Percentiles rank a stretch among this genome's conserved stretches.
These are phyloP conservation scores for Rutstroemia sp. DNA, from an alignment of 2,329 filamentous ascomycete species.

Conservation along the genomic window DNA sequence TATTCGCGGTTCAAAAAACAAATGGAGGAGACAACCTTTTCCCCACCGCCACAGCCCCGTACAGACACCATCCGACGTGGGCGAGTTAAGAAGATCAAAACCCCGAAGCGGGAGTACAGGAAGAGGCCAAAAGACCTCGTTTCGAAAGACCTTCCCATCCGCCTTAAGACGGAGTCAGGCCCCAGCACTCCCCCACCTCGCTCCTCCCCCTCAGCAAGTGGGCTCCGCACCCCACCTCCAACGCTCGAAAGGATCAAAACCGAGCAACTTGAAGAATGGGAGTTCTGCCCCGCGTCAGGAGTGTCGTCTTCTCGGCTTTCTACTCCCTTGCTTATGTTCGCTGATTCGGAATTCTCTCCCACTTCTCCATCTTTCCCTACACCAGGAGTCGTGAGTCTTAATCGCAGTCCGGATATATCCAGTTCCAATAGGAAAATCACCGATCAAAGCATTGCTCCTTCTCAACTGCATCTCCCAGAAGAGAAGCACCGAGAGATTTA, in stretches of 20 bases:
- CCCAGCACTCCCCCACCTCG: neutral
- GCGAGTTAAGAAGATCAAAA: constrained; percentile 18
- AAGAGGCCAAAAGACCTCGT: neutral
- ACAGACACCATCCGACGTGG: constrained; percentile 11
- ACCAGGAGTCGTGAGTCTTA: neutral
- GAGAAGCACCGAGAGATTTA: no score
- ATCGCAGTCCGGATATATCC: neutral
- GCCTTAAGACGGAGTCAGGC: neutral
- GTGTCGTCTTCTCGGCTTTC: neutral
- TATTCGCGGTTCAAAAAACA: constrained; percentile 46
- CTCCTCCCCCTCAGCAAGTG: no score
- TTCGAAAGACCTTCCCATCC: neutral
- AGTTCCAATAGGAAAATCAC: neutral
- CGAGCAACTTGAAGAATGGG: neutral
- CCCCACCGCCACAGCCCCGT: constrained; percentile 13
- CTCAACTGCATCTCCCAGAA: no score
- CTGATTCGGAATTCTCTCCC: neutral
- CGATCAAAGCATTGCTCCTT: neutral
- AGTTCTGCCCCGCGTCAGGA: neutral
- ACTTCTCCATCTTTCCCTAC: neutral
- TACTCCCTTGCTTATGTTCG: neutral
- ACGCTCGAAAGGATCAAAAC: neutral
- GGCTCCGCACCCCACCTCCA: neutral
- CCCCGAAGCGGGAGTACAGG: neutral
- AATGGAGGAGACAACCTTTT: constrained; percentile 37